These are phyloP conservation scores for Sequoia sempervirens DNA, from an alignment of 75 land plant species.

Conservation along the genomic window DNA sequence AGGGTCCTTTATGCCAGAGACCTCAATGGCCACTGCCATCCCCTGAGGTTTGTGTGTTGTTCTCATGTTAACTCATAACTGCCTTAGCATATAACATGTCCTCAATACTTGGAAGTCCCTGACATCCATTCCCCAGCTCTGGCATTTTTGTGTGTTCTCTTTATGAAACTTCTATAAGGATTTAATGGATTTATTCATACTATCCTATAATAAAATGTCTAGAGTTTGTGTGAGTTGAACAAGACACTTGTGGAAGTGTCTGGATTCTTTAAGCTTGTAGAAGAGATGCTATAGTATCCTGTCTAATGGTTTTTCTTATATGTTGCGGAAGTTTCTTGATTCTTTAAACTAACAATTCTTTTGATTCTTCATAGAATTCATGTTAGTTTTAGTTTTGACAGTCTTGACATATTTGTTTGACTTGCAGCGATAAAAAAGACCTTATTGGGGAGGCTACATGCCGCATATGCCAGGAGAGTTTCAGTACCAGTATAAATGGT, in stretches of 20 bases:
- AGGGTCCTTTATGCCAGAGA: too few species aligned
- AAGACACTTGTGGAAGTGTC: neutral
- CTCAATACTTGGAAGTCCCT: too few species aligned
- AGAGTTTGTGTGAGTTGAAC: too few species aligned
- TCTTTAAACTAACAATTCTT: neutral
- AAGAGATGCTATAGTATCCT: neutral
- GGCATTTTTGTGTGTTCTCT: too few species aligned
- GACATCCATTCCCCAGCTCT: too few species aligned
- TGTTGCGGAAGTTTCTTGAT: neutral
- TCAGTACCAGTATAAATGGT: constrained; percentile 68
- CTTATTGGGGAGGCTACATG: constrained; percentile 77
- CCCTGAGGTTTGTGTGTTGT: too few species aligned
- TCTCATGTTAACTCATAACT: too few species aligned
- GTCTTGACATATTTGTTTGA: neutral
- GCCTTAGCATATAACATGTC: too few species aligned
- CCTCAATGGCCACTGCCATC: too few species aligned
- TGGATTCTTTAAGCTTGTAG: neutral
- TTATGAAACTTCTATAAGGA: too few species aligned
- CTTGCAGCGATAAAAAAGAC: constrained; percentile 76
- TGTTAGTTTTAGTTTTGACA: neutral
- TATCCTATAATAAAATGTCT: too few species aligned
- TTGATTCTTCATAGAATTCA: neutral
- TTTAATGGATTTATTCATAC: too few species aligned
- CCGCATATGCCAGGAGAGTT: constrained; percentile 85
- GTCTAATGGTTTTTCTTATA: neutral